These are phyloP conservation scores for Picea sitchensis DNA, from an alignment of 75 land plant species.

Conservation along the genomic window DNA sequence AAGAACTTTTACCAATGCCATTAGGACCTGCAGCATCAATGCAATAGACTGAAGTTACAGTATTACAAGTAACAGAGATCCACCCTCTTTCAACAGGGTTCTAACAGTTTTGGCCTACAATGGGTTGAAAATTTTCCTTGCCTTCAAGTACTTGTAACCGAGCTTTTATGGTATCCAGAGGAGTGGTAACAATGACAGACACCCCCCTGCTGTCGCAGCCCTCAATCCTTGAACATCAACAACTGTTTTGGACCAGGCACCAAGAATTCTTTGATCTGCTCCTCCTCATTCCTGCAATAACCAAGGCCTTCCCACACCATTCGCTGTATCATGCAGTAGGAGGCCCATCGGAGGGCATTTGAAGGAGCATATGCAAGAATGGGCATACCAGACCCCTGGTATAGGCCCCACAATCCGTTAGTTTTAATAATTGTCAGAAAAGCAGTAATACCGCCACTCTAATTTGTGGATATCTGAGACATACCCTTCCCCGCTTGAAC, in stretches of 20 bases:
- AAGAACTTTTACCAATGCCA: too few relatives aligned
- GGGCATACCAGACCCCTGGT: constrained; percentile 90
- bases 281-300: constrained; percentile 20
- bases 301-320: constrained; percentile 66
- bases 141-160: constrained; percentile 85
- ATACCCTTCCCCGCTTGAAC: constrained; percentile 49
- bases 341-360: constrained; percentile 97
- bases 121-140: constrained; percentile 39
- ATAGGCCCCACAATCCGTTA: constrained; percentile 76
- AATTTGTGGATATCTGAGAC: constrained; percentile 20
- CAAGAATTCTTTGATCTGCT: constrained; percentile 16
- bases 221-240: constrained; percentile 81
- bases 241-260: constrained; percentile 44
- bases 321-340: constrained; percentile 73
- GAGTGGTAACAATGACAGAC: constrained; percentile 88
- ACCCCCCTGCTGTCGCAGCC: constrained; percentile 87
- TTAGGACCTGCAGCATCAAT: too few relatives aligned
- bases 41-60: too few relatives aligned
- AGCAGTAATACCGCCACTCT: constrained; percentile 79
- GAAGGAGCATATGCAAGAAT: constrained; percentile 94
- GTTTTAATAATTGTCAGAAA: constrained; percentile 59
- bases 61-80: too few relatives aligned
- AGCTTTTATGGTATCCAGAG: constrained; percentile 91
- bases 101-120: constrained; percentile 57
- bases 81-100: constrained; percentile 75